These are phyloP conservation scores for Durusdinium trenchii DNA, from an alignment of 73 alveolate genomes.

Conservation along the genomic window DNA sequence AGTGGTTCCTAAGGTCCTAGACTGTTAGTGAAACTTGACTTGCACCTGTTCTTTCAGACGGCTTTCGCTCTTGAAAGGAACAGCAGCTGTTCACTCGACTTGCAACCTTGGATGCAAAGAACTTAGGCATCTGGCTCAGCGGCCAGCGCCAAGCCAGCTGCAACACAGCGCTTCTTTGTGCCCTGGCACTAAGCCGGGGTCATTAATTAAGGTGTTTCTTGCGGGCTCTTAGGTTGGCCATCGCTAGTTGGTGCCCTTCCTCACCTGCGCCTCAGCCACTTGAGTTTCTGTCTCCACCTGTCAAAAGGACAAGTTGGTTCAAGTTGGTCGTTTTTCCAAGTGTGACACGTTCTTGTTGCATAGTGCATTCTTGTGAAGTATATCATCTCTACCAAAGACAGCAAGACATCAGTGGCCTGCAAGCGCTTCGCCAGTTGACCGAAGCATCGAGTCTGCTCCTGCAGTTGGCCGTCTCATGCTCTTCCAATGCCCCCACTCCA, in stretches of 20 bases:
- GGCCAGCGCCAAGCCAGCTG: constrained; percentile 6
- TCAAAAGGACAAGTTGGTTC: neutral
- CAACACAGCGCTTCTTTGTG: neutral
- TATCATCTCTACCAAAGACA: too few relatives aligned
- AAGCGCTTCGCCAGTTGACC: constrained; percentile 11
- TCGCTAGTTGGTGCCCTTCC: too few relatives aligned
- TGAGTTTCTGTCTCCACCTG: too few relatives aligned
- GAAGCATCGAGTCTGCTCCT: constrained; percentile 4
- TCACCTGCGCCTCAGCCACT: too few relatives aligned
- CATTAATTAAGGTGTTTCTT: too few relatives aligned
- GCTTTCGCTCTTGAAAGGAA: neutral
- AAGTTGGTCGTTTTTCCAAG: neutral
- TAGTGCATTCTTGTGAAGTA: neutral
- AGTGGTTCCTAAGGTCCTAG: too few relatives aligned
- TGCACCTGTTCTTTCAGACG: neutral
- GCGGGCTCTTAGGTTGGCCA: too few relatives aligned
- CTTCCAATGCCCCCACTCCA: too few relatives aligned
- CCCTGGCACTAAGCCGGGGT: too few relatives aligned
- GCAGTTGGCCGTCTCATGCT: neutral
- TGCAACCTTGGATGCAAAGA: neutral
- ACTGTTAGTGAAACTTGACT: neutral
- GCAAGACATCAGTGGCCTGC: too few relatives aligned
- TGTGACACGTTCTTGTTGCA: neutral
- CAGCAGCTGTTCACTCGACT: neutral
- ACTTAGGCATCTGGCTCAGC: neutral